Evolutionary conservation across 768 basidiomycete genomes (phyloP), one percentile per base, ranked within the genome.

Genomic region (Boletellus sp.): DNA sequence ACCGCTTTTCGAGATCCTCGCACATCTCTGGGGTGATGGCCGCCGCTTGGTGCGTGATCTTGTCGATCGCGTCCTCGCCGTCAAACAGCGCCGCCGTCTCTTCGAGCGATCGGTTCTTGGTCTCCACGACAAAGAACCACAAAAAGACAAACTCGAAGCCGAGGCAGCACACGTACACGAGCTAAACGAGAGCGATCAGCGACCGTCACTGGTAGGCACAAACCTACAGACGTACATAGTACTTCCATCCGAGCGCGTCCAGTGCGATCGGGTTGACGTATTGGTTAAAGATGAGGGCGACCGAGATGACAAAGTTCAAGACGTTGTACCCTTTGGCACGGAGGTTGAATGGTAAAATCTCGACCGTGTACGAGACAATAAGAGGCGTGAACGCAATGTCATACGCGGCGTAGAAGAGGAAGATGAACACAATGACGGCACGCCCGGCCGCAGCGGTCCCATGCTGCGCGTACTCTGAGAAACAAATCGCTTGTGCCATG

Each of bases 261-360:
- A 90, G 73, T 31, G 87, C 88, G 64, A 90, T 78, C 32, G 89
- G 90, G 73, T 92, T 92, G 66, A 85, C 81, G 62, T 91, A 90
- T 70, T 90, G 90, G 66, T 91, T 92, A 71, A 94, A 90, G 67
- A 94, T 87, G 57, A 93, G 81, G 6, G 90, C 78, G 48, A 85
- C 57, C 12, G 87, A 89, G 64, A 90, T 80, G 51, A 79, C 71
- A 65, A 93, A 86, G 70, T 81, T 87, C 76, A 92, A 89, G 48
- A 92, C 61, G 56, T 78, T 86, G 74, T 90, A 84, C 47, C 90
- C 89, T 75, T 91, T 93, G 56, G 90, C 90, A 66, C 91, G 90
- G 49, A 94, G 74, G 26, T 73, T 70, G 73, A 78, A 92, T 6
- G 91, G 91, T 46, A 94, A 72, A 69, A 94, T 94, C 69, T 95